phyloP scores from a whole-genome alignment of 345 rosid species.

The Populus ilicifolia region DNA sequence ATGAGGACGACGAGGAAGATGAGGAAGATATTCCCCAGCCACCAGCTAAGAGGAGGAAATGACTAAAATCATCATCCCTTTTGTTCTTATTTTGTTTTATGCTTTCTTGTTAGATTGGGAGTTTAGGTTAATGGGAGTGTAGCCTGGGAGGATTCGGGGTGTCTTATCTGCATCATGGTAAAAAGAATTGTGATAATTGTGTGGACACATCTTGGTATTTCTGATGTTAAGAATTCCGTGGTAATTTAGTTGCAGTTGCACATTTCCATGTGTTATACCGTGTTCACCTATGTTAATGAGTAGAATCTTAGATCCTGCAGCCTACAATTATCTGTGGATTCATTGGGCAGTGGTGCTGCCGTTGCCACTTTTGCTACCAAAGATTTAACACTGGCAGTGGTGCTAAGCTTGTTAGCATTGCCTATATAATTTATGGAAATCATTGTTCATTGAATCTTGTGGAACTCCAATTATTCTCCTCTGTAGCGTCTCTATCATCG shows the following conservation, averaged over 20 bases:
- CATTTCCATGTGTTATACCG: background rate
- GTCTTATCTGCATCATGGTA: conserved; percentile 15
- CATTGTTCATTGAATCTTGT: too few relatives aligned
- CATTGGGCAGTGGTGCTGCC: background rate
- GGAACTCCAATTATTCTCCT: background rate
- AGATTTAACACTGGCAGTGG: too few relatives aligned
- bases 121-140: background rate
- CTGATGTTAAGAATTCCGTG: background rate
- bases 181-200: conserved; percentile 7
- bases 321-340: background rate
- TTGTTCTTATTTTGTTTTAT: background rate
- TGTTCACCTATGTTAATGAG: background rate
- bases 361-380: too few relatives aligned
- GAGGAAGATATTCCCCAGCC: conserved; percentile 46
- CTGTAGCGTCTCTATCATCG: background rate
- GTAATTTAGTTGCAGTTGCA: background rate
- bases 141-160: conserved; percentile 2
- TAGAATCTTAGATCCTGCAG: background rate
- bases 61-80: conserved; percentile 7
- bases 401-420: too few relatives aligned
- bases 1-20: conserved; percentile 1
- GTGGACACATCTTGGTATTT: conserved; percentile 4
- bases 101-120: background rate
- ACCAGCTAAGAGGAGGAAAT: conserved; percentile 60
- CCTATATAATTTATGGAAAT: too few relatives aligned